Evolutionary conservation across 352 stramenopile genomes (phyloP).

Genomic region (Phytophthora palmivora): DNA sequence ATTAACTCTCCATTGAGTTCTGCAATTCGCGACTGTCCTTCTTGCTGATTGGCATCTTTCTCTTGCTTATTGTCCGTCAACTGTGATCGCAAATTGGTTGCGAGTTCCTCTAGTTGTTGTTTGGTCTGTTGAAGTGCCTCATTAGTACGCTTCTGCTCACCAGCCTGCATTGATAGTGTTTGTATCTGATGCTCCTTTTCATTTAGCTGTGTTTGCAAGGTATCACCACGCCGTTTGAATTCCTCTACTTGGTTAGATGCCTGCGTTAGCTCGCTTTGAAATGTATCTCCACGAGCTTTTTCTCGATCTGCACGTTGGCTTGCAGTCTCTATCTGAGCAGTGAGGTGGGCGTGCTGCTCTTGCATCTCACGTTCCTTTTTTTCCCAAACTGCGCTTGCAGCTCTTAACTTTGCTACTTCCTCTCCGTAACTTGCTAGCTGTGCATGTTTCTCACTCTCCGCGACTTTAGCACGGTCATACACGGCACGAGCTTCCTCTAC

Average conservation of each 20-base stretch:
- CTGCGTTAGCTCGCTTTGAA: constrained; percentile 59
- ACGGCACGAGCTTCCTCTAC: constrained; percentile 71
- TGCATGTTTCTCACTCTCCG: constrained; percentile 81
- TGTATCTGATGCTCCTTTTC: constrained; percentile 69
- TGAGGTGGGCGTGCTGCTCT: constrained; percentile 45
- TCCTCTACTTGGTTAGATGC: constrained; percentile 35
- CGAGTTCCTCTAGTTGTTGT: constrained; percentile 71
- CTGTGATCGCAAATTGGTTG: constrained; percentile 58
- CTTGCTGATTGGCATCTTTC: constrained; percentile 63
- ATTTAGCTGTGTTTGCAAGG: constrained; percentile 49
- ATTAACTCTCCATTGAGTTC: constrained; percentile 79
- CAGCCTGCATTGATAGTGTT: constrained; percentile 59
- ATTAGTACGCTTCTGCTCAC: constrained; percentile 62
- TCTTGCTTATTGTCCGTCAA: constrained; percentile 65
- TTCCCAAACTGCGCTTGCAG: constrained; percentile 53
- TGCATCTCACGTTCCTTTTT: constrained; percentile 63
- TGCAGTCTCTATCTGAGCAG: constrained; percentile 50
- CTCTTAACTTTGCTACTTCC: constrained; percentile 66
- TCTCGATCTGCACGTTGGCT: constrained; percentile 40
- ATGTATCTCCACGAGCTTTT: constrained; percentile 45
- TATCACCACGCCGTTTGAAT: constrained; percentile 62
- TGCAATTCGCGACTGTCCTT: constrained; percentile 64
- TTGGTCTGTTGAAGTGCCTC: constrained; percentile 70
- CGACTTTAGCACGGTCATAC: constrained; percentile 81
- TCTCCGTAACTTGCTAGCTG: constrained; percentile 74